Evolutionary conservation across 805 yeast species (phyloP), one percentile per base, ranked within the genome.

Genomic region (Sungouiozyma ichnusensis): DNA sequence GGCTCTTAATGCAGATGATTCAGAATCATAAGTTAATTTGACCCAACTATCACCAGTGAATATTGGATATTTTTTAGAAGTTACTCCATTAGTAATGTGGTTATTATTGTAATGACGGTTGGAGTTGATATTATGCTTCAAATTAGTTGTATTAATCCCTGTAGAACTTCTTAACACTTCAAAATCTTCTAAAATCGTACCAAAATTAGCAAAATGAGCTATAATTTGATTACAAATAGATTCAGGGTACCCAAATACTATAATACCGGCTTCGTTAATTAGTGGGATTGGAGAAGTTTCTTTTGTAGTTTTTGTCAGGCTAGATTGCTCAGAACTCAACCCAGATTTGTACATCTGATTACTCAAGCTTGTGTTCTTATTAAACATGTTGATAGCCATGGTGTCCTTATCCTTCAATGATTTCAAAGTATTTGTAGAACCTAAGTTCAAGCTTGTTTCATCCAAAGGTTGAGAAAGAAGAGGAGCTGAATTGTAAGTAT

Each of bases 231-330:
- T 72, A 7, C 94, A 77, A 48, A 79, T 70, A 2, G 77, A 69
- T 53, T 87, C 94, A 1, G 94, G 86, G 58, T 85, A 90, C 1
- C 97, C 97, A 63, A 83, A 86, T 2, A 90, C 85, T 20, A 88
- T 64, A 1, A 90, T 82, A 0, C 95, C 83, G 38, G 77, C 69
- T 42, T 78, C 86, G 8, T 47, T 48, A 24, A 44, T 35, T 36
- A 38, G 38, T 35, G 29, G 43, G 24, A 2, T 42, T 29, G 15
- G 34, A 14, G 40, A 14, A 16, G 16, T 33, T 19, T 32, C 39
- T 29, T 45, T 32, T 13, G 39, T 11, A 24, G 6, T 24, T 24
- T 11, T 24, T 11, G 11, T 7, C 29, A 24, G 29, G 6, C 11
- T 11, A 6, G 29, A 6, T 7, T 24, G 9, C 11, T 24, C 29